Evolutionary conservation across 2,329 filamentous ascomycete genomes (phyloP).

Genomic region (Trichoderma koningiopsis): DNA sequence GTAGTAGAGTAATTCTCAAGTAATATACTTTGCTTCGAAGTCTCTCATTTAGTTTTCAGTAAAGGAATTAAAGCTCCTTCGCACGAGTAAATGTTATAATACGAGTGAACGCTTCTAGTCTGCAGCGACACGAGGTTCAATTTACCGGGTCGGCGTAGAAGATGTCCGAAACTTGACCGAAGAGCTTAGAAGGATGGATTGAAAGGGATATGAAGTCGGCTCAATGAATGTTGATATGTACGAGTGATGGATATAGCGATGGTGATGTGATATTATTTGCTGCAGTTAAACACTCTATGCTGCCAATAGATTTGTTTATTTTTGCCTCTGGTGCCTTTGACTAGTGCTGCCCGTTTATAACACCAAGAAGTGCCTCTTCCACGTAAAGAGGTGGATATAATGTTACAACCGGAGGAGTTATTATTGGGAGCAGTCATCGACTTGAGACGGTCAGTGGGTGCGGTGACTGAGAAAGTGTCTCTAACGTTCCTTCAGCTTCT

Average conservation of each 20-base stretch:
- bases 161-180: too few relatives aligned
- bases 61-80: not conserved
- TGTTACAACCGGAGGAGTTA: not conserved
- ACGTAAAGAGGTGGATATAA: not conserved
- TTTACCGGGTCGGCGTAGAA: too few relatives aligned
- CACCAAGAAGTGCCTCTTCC: not conserved
- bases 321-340: not conserved
- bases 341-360: not conserved
- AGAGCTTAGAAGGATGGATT: too few relatives aligned
- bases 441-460: too few relatives aligned
- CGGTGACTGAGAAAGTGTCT: not conserved
- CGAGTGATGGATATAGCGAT: too few relatives aligned
- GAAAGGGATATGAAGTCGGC: too few relatives aligned
- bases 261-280: too few relatives aligned
- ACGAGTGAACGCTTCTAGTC: not conserved
- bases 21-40: not conserved
- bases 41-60: not conserved
- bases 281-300: too few relatives aligned
- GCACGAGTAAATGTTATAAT: not conserved
- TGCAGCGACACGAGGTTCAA: too few relatives aligned
- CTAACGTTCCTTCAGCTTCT: not conserved
- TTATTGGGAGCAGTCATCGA: too few relatives aligned
- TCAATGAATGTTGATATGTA: too few relatives aligned
- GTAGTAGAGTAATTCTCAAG: not conserved
- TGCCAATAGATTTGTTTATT: not conserved